Percentiles rank a stretch among this genome's conserved stretches.
phyloP scores from a whole-genome alignment of 1,284 basidiomycete genomes.

The Trichosporon sp. region DNA sequence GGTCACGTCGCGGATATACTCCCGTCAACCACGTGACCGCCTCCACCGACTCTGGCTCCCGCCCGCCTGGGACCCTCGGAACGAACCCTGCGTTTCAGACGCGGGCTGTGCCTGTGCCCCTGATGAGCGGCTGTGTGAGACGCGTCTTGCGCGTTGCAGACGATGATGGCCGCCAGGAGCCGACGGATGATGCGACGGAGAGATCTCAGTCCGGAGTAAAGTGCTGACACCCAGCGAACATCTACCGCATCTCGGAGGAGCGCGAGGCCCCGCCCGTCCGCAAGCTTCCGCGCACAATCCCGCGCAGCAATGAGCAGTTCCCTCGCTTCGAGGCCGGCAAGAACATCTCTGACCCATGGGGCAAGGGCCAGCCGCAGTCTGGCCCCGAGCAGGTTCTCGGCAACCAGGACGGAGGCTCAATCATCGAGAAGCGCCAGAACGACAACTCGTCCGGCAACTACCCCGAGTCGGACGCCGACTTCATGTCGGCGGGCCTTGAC shows the following conservation, averaged over 20 bases:
- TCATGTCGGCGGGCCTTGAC: conserved; percentile 34
- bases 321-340: conserved; percentile 27
- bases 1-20: not conserved
- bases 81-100: not conserved
- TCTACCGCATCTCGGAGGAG: conserved; percentile 35
- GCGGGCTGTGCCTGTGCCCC: conserved; percentile 11
- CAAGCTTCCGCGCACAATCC: conserved; percentile 29
- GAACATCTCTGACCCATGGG: conserved; percentile 34
- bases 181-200: not conserved
- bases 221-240: conserved; percentile 32
- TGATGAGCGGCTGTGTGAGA: conserved; percentile 22
- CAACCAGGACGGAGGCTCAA: not conserved
- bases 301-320: conserved; percentile 26
- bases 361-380: not conserved
- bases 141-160: not conserved
- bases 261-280: conserved; percentile 31
- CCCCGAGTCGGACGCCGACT: conserved; percentile 30
- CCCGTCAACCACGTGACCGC: not conserved
- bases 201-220: not conserved
- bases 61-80: not conserved
- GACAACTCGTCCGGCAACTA: conserved; percentile 11
- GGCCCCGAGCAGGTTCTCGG: not conserved
- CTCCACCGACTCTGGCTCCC: not conserved
- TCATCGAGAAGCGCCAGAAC: conserved; percentile 3
- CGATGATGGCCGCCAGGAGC: not conserved